Percentiles rank a stretch among this genome's conserved stretches.
These are phyloP conservation scores for Penicillium riverlandense DNA, from an alignment of 495 filamentous ascomycete genomes.

Conservation along the genomic window DNA sequence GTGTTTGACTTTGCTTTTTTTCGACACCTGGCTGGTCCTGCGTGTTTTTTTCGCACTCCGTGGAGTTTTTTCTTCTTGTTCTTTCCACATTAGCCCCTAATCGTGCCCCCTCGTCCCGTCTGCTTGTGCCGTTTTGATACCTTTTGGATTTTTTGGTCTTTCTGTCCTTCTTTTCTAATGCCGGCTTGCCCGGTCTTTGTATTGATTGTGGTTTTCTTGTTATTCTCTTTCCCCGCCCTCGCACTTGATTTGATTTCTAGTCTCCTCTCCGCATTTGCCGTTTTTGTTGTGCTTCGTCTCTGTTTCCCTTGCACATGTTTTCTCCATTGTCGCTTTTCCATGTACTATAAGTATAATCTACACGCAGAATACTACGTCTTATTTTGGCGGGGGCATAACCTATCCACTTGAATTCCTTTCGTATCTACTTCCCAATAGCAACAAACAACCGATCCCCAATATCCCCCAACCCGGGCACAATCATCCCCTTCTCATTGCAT, in stretches of 20 bases:
- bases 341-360: conserved; percentile 41
- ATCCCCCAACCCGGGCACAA: conserved; percentile 85
- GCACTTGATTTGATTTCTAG: conserved; percentile 22
- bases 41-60: conserved; percentile 42
- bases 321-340: conserved; percentile 21
- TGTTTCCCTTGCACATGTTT: conserved; percentile 25
- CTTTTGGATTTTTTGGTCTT: conserved; percentile 15
- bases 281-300: conserved; percentile 8
- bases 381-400: conserved; percentile 24
- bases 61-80: conserved; percentile 28
- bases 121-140: conserved; percentile 23
- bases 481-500: conserved; percentile 74
- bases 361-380: conserved; percentile 16
- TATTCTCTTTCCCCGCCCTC: conserved; percentile 10
- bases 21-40: conserved; percentile 48
- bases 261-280: conserved; percentile 10
- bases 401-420: neutral
- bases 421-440: conserved; percentile 75
- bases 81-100: conserved; percentile 22
- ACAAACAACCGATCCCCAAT: conserved; percentile 90
- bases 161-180: conserved; percentile 1
- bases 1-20: conserved; percentile 35
- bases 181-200: no score
- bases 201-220: conserved; percentile 1
- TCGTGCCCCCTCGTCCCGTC: conserved; percentile 21